Evolutionary conservation across 2,329 filamentous ascomycete genomes (phyloP), one percentile per base, ranked within the genome.

Genomic region (Sphaerulina musiva): DNA sequence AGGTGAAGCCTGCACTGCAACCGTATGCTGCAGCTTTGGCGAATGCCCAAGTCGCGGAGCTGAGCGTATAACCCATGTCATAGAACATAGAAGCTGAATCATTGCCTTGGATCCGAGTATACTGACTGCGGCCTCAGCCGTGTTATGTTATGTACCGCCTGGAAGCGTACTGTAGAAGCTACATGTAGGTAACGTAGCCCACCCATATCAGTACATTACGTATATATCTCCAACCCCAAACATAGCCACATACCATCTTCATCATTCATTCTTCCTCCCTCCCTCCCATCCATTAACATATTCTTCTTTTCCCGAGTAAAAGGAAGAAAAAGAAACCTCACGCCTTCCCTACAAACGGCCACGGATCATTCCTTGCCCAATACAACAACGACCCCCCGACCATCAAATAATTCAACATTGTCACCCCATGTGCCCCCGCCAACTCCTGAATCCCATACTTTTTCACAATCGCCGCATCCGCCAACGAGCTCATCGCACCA

Each of bases 1-100:
- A 71, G 53, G 71, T 73, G 14, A 66, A 66, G 59, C 54, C 64
- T 7, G 70, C 68, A 6, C 58, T 73, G 40, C 59, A 63, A 57
- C 66, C 62, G 53, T 73, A 72, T 56, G 54, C 62, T 39, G 62
- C 58, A 12, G 55, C 54, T 41, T 42, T 68, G 52, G 59, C 55
- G 23, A 57, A 54, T n/a, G 61, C 64, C 29, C 51, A 59, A 45
- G 61, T 61, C 41, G 64, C 62, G n/a, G 65, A 67, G 52, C 46
- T 67, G 58, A 64, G 62, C 47, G 65, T 67, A 8, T 67, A 61
- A 42, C 32, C 9, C 5, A 9, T 12, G 38, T 8, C 12, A 6
- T 3, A 4, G 6, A 11, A 44, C 6, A 29, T 6, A 29, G 5
- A 7, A 29, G 6, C 26, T 29, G 5, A 1, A 29, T 29, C 6